Evolutionary conservation across 345 rosid genomes (phyloP).

Genomic region (Salix exigua): DNA sequence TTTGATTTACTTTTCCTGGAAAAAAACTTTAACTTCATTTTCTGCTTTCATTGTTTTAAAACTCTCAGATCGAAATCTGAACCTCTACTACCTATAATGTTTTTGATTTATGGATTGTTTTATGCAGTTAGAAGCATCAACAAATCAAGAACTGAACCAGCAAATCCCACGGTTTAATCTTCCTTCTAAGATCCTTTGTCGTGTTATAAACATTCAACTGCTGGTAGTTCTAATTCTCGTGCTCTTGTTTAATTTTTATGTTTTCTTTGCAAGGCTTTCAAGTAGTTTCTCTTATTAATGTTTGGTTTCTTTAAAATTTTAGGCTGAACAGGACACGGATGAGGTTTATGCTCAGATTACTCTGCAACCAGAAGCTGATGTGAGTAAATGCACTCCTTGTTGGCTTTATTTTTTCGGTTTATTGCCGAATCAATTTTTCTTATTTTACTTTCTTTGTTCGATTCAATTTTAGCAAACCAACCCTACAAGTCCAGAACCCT

Average conservation of each 20-base stretch:
- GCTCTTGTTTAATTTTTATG: not conserved
- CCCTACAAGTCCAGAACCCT: conserved; percentile 50
- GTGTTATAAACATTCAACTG: conserved; percentile 61
- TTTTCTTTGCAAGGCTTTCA: not conserved
- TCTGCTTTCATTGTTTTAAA: conserved; percentile 12
- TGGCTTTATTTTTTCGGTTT: not conserved
- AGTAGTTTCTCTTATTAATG: not conserved
- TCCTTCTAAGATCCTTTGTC: conserved; percentile 78
- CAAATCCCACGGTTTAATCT: conserved; percentile 63
- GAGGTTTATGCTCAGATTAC: conserved; percentile 94
- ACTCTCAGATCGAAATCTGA: not conserved
- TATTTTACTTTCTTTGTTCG: not conserved
- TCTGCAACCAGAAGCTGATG: conserved; percentile 60
- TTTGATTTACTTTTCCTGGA: not conserved
- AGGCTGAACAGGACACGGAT: conserved; percentile 97
- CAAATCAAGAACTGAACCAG: conserved; percentile 70
- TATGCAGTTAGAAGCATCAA: conserved; percentile 77
- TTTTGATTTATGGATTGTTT: conserved; percentile 10
- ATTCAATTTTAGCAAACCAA: conserved; percentile 41
- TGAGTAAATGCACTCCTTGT: conserved; percentile 30
- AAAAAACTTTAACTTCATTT: conserved; percentile 6
- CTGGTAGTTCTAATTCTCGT: conserved; percentile 42
- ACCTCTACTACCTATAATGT: not conserved
- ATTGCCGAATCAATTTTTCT: not conserved
- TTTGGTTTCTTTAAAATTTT: conserved; percentile 17